These are phyloP conservation scores for Parietaria judaica DNA, from an alignment of 306 rosid species.

Conservation along the genomic window DNA sequence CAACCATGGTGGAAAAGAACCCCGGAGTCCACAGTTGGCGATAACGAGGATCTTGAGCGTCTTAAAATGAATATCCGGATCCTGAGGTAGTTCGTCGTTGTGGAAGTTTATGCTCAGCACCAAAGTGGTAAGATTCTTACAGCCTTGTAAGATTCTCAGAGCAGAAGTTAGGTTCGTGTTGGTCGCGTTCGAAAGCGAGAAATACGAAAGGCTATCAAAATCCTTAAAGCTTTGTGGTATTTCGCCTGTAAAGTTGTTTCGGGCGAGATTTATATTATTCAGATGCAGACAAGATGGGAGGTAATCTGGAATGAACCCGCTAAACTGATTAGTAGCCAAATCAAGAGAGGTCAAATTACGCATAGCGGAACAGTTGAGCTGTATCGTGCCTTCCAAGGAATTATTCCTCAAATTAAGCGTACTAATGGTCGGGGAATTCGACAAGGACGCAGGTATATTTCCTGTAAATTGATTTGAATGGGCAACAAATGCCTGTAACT, in stretches of 20 bases:
- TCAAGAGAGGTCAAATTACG: slow-evolving; percentile 50
- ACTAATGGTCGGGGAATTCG: slow-evolving; percentile 55
- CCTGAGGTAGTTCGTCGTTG: slow-evolving; percentile 47
- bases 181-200: slow-evolving; percentile 10
- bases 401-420: slow-evolving; percentile 36
- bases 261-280: slow-evolving; percentile 63
- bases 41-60: slow-evolving; percentile 52
- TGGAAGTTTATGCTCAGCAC: slow-evolving; percentile 41
- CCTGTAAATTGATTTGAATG: too few relatives aligned
- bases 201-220: slow-evolving; percentile 52
- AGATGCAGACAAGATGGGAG: slow-evolving; percentile 14
- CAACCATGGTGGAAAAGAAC: slow-evolving; percentile 69
- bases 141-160: slow-evolving; percentile 41
- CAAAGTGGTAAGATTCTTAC: slow-evolving; percentile 62
- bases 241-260: slow-evolving; percentile 56
- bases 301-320: background rate
- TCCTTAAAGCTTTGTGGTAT: slow-evolving; percentile 62
- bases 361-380: slow-evolving; percentile 20
- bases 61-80: slow-evolving; percentile 38
- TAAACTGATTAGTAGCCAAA: slow-evolving; percentile 52
- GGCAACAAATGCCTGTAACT: too few relatives aligned
- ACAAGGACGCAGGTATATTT: slow-evolving; percentile 26
- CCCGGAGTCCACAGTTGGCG: slow-evolving; percentile 65
- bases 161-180: slow-evolving; percentile 51
- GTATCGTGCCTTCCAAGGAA: slow-evolving; percentile 19